Percentiles rank a stretch among this genome's conserved stretches.
phyloP scores from a whole-genome alignment of 345 rosid species.

The Atalantia buxifolia region DNA sequence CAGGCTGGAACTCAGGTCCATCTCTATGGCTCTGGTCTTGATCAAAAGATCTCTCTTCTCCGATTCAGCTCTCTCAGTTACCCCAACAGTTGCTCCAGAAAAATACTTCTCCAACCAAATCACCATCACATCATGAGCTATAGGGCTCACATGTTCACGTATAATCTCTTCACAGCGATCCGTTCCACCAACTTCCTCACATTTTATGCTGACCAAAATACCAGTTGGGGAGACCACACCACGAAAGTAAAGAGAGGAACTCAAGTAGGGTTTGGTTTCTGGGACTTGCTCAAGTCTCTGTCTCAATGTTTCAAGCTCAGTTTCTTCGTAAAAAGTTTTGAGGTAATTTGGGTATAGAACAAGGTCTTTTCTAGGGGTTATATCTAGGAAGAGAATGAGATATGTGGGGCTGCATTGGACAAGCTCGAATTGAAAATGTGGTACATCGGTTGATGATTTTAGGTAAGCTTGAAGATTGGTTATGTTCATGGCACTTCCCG shows the following conservation, averaged over 20 bases:
- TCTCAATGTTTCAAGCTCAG: slow-evolving; percentile 11
- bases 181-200: background rate
- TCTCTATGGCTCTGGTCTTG: slow-evolving; percentile 18
- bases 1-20: slow-evolving; percentile 22
- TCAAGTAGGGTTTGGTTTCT: slow-evolving; percentile 19
- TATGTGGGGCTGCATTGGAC: slow-evolving; percentile 18
- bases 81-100: background rate
- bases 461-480: slow-evolving; percentile 20
- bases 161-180: slow-evolving; percentile 6
- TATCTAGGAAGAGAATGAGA: slow-evolving; percentile 16
- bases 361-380: slow-evolving; percentile 21
- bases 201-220: slow-evolving; percentile 19
- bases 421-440: slow-evolving; percentile 23
- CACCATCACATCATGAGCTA: slow-evolving; percentile 12
- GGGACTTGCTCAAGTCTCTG: slow-evolving; percentile 16
- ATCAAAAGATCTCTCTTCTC: slow-evolving; percentile 23
- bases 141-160: background rate
- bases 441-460: slow-evolving; percentile 22
- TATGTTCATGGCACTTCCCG: slow-evolving; percentile 15
- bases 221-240: slow-evolving; percentile 16
- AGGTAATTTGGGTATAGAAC: slow-evolving; percentile 24
- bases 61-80: slow-evolving; percentile 11
- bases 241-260: slow-evolving; percentile 28
- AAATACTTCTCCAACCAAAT: slow-evolving; percentile 16
- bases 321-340: slow-evolving; percentile 13